Evolutionary conservation across 2,329 filamentous ascomycete species (phyloP), one percentile per base, ranked within the genome.

Genomic region (Aspergillus calidoustus): DNA sequence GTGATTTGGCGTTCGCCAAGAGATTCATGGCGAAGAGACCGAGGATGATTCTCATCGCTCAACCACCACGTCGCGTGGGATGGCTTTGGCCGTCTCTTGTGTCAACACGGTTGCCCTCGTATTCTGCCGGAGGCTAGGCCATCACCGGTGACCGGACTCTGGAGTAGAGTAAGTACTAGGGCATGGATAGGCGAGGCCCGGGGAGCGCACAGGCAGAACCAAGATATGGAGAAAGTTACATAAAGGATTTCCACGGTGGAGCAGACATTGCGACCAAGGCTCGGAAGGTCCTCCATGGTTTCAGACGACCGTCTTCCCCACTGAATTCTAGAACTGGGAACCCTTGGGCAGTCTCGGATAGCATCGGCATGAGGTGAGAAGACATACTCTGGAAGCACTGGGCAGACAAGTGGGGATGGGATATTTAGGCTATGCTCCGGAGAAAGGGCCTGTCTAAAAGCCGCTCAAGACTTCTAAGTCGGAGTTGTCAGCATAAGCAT

Each of bases 241-340:
- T 56, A 56, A 56, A 48, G 34, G 22, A 48, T 56, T 43, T 54
- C 34, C 25, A 15, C 13, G 25, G 41, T 55, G 41, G 41, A 30
- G 23, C 38, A 30, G 30, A n/a, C 13, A 13, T 48, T 23, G 3
- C 46, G 9, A 48, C 46, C 46, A 48, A 48, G 19, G 22, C 8
- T 7, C n/a, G 46, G 22, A 7, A 19, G 23, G 46, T 11, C 23
- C 23, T 48, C 46, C 19, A 23, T 25, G 46, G 46, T 48, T 48
- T 48, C 31, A 53, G 23, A 28, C 25, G 22, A 19, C 19, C 19
- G 54, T 17, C 9, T 7, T 48, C 54, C 23, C 54, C 54, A 56
- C 54, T 17, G 54, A 38, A 56, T 46, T 56, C 54, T 56, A 56
- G 54, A 56, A 48, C 46, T 19, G 30, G 13, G 19, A 48, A 28